Conservation (phyloP, 83 land plant genomes). For the Picea abies region DNA sequence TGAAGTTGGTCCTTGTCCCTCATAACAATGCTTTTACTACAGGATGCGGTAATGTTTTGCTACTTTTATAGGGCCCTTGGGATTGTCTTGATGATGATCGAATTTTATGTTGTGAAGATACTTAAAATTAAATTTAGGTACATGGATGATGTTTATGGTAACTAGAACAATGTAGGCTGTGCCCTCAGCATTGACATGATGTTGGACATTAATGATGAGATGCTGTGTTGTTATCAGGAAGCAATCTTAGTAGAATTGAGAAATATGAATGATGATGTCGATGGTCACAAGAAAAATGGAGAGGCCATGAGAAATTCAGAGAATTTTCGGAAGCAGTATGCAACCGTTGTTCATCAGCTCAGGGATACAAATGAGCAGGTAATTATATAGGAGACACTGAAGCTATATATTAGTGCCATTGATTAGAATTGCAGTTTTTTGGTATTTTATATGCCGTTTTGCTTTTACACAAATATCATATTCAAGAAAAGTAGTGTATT, state of each 20-base stretch:
- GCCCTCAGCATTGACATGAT: not conserved
- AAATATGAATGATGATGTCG: too few species aligned
- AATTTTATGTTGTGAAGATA: constrained; percentile 4
- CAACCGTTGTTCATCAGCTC: too few species aligned
- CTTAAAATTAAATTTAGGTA: not conserved
- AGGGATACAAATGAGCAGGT: too few species aligned
- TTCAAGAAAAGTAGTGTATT: not conserved
- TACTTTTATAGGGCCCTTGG: not conserved
- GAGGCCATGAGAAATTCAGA: too few species aligned
- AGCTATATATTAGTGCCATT: too few species aligned
- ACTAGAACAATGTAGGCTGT: not conserved
- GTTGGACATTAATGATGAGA: constrained; percentile 8
- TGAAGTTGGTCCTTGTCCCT: not conserved
- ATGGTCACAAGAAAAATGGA: too few species aligned
- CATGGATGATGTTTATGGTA: not conserved
- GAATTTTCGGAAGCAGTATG: too few species aligned
- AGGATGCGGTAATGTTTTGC: not conserved
- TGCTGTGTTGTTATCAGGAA: constrained; percentile 1
- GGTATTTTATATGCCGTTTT: not conserved
- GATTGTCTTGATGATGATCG: not conserved
- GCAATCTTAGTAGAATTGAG: too few species aligned
- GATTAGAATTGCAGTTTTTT: not conserved
- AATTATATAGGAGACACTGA: constrained; percentile 5
- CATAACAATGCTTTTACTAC: not conserved
- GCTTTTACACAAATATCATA: not conserved